A percentile compares a stretch with the other conserved stretches of the same genome.
phyloP scores from a whole-genome alignment of 2,329 filamentous ascomycete genomes.

The Diaporthe capsici region DNA sequence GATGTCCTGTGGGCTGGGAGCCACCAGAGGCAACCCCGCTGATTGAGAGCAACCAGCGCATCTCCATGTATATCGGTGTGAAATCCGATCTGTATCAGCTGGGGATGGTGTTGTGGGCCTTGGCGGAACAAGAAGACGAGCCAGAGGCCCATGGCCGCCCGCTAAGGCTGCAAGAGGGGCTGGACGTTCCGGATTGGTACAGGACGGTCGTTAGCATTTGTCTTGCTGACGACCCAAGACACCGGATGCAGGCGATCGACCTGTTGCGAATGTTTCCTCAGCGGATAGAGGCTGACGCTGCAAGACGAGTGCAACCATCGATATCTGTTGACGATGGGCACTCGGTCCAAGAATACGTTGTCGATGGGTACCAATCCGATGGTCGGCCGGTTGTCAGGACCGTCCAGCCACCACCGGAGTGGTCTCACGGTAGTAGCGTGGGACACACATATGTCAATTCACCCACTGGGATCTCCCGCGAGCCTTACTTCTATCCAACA shows the following conservation, averaged over 20 bases:
- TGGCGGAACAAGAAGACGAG: constrained; percentile 90
- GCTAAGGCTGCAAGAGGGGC: constrained; percentile 69
- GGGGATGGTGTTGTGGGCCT: constrained; percentile 96
- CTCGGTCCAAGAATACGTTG: constrained; percentile 56
- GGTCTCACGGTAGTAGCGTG: constrained; percentile 55
- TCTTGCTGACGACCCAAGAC: constrained; percentile 79
- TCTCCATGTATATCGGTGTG: constrained; percentile 97
- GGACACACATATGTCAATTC: constrained; percentile 55
- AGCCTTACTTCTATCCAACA: constrained; percentile 61
- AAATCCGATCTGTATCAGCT: constrained; percentile 97
- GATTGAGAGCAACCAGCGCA: constrained; percentile 88
- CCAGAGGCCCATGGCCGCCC: constrained; percentile 85
- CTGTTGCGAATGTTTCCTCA: constrained; percentile 79
- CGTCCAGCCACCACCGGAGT: constrained; percentile 59
- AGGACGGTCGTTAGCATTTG: constrained; percentile 82
- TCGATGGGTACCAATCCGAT: constrained; percentile 53
- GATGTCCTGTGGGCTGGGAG: constrained; percentile 98
- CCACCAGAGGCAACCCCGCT: constrained; percentile 90
- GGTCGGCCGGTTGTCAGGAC: constrained; percentile 56
- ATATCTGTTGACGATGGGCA: constrained; percentile 58
- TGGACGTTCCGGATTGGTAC: constrained; percentile 84
- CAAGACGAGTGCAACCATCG: constrained; percentile 49
- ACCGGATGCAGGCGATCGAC: constrained; percentile 79
- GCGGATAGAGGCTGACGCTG: constrained; percentile 46
- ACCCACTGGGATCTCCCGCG: constrained; percentile 54